These are phyloP conservation scores for Glycine tomentella DNA, from an alignment of 306 rosid genomes.

Conservation along the genomic window DNA sequence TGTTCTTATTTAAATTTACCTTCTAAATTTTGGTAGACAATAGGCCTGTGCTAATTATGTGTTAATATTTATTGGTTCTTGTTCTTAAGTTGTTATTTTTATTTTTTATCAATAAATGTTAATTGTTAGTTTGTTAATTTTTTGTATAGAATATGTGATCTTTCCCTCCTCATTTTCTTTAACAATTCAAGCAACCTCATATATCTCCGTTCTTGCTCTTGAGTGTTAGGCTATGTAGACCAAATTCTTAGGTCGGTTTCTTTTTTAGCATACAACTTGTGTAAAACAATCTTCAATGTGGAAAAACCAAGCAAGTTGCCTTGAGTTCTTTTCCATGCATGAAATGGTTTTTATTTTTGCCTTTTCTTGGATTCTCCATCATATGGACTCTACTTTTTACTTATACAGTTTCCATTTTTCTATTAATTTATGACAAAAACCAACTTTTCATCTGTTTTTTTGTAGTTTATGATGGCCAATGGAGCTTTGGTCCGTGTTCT, in stretches of 20 bases:
- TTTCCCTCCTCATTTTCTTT: too few relatives aligned
- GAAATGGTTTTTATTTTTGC: neutral
- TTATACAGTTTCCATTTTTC: slow-evolving; percentile 3
- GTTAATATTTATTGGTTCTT: neutral
- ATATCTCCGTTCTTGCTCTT: neutral
- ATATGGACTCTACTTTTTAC: neutral
- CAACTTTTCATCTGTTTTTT: slow-evolving; percentile 36
- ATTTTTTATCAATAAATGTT: too few relatives aligned
- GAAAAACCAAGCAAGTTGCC: slow-evolving; percentile 30
- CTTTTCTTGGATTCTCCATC: slow-evolving; percentile 8
- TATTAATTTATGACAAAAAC: slow-evolving; percentile 18
- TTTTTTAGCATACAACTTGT: too few relatives aligned
- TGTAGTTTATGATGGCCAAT: slow-evolving; percentile 91
- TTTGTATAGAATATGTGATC: too few relatives aligned
- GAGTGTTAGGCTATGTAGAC: neutral
- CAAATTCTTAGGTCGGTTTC: too few relatives aligned
- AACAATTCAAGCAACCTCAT: too few relatives aligned
- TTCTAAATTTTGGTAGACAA: neutral
- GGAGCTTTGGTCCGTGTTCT: slow-evolving; percentile 80
- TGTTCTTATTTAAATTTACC: neutral
- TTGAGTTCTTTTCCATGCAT: slow-evolving; percentile 28
- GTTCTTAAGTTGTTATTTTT: neutral
- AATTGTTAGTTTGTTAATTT: too few relatives aligned
- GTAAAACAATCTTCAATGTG: too few relatives aligned
- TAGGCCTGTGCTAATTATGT: slow-evolving; percentile 7